Evolutionary conservation across 164 flowering plant genomes (phyloP).

Genomic region (Stephania cephalantha): DNA sequence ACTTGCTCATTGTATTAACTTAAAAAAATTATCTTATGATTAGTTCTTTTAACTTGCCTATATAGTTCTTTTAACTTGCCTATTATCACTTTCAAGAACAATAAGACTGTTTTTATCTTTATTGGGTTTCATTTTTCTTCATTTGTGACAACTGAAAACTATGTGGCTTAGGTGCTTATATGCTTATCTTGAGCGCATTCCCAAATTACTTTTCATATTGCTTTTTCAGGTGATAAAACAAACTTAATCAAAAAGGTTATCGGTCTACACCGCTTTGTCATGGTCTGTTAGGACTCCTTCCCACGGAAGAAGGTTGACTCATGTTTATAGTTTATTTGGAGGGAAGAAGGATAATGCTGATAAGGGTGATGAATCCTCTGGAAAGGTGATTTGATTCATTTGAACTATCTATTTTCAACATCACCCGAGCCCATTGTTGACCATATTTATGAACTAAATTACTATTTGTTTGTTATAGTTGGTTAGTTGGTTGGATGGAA

Average conservation of each 20-base stretch:
- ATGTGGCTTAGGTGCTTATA: not conserved
- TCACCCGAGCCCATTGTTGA: not conserved
- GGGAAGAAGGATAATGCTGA: conserved; percentile 68
- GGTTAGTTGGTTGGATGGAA: too few species aligned
- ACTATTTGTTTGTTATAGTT: not conserved
- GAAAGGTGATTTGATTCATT: conserved; percentile 37
- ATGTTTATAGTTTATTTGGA: conserved; percentile 59
- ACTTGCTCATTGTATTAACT: too few species aligned
- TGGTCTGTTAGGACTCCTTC: conserved; percentile 15
- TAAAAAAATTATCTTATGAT: too few species aligned
- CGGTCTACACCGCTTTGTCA: conserved; percentile 18
- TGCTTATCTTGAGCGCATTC: not conserved
- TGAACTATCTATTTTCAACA: not conserved
- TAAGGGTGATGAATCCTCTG: conserved; percentile 45
- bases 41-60: too few species aligned
- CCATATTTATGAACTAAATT: not conserved
- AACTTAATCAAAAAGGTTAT: conserved; percentile 9
- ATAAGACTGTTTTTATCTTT: too few species aligned
- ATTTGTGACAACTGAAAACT: too few species aligned
- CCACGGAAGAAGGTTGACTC: conserved; percentile 19
- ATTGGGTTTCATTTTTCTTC: too few species aligned
- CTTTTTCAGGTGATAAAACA: conserved; percentile 28
- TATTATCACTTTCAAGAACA: too few species aligned
- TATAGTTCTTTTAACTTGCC: too few species aligned
- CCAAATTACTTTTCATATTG: not conserved